These are phyloP conservation scores for Poterioochromonas sp. DNA, from an alignment of 352 stramenopile species.

Conservation along the genomic window DNA sequence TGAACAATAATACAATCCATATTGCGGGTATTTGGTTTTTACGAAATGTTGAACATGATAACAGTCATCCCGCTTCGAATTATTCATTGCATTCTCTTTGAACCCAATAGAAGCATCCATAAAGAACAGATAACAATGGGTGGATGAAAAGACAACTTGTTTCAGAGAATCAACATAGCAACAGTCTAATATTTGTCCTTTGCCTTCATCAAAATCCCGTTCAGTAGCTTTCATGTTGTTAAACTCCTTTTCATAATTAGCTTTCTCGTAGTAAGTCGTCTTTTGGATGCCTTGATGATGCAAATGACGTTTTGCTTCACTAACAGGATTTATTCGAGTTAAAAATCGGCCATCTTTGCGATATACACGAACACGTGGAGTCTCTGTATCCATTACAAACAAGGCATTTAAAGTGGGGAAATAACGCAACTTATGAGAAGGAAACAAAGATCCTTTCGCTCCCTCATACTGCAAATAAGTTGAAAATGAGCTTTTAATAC, in stretches of 20 bases:
- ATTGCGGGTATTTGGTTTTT: not conserved
- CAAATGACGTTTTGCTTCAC: not conserved
- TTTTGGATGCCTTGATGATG: not conserved
- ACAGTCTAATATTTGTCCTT: not conserved
- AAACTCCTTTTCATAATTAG: not conserved
- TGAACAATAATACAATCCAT: not conserved
- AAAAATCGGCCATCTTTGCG: not conserved
- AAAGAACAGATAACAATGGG: not conserved
- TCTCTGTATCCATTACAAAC: not conserved
- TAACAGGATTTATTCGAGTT: not conserved
- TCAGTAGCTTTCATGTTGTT: not conserved
- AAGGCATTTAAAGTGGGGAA: not conserved
- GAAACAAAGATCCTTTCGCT: not conserved
- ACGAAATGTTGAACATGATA: not conserved
- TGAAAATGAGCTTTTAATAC: not conserved
- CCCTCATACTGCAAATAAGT: not conserved
- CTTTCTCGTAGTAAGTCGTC: conserved; percentile 24
- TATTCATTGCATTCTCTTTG: not conserved
- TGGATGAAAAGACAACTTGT: not conserved
- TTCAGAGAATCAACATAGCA: not conserved
- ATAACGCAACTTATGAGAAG: not conserved
- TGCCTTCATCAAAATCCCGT: not conserved
- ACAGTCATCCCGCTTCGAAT: too few species aligned
- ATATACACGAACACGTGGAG: not conserved
- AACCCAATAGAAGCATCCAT: too few species aligned